Evolutionary conservation across 2,329 filamentous ascomycete genomes (phyloP).

Genomic region (Beauveria australis): DNA sequence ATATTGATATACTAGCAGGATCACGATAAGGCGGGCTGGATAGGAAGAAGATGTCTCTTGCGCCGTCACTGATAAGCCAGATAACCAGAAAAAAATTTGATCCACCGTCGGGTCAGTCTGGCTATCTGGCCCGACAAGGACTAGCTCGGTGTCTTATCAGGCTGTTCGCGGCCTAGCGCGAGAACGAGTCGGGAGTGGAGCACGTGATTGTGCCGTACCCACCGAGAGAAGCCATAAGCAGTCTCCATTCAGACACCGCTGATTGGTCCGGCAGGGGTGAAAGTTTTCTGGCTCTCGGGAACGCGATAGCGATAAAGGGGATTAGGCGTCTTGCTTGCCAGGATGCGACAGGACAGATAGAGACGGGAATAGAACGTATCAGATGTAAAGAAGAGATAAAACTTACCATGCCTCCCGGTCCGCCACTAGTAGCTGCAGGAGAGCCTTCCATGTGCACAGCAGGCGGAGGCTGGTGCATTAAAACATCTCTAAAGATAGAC

Average conservation of each 20-base stretch:
- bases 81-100: conserved; percentile 14
- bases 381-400: conserved; percentile 11
- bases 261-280: conserved; percentile 6
- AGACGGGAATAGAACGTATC: conserved; percentile 7
- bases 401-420: conserved; percentile 34
- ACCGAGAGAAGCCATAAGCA: background rate
- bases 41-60: conserved; percentile 25
- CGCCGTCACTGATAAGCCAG: conserved; percentile 29
- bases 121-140: conserved; percentile 8
- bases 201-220: conserved; percentile 23
- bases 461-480: conserved; percentile 12
- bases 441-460: conserved; percentile 17
- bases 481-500: conserved; percentile 7
- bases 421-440: conserved; percentile 32
- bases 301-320: conserved; percentile 13
- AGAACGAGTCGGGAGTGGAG: conserved; percentile 14
- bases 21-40: conserved; percentile 31
- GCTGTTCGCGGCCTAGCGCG: conserved; percentile 1
- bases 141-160: conserved; percentile 1
- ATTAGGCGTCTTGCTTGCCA: background rate
- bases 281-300: background rate
- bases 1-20: conserved; percentile 23
- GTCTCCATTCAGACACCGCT: conserved; percentile 3
- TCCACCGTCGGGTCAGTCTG: conserved; percentile 2
- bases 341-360: conserved; percentile 5